Conservation (phyloP, 2,329 filamentous ascomycete species). For the Ceratocystis variospora region DNA sequence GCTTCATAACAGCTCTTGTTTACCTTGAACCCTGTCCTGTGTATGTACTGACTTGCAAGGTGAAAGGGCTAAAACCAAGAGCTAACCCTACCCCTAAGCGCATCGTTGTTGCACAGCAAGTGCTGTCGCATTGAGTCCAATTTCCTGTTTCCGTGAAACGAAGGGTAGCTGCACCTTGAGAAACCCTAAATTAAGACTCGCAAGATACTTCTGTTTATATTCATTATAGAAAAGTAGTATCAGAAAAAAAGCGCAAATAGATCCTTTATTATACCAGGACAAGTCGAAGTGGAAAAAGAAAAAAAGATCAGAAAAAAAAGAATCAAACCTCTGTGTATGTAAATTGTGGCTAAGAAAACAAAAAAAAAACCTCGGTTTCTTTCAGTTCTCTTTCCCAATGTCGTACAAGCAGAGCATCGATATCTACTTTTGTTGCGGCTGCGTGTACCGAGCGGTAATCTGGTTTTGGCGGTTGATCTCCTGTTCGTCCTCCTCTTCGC, state of each 20-base stretch:
- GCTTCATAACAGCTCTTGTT: too few species aligned
- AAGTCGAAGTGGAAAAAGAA: neutral
- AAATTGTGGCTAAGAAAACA: neutral
- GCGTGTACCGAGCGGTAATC: conserved; percentile 11
- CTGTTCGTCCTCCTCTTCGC: conserved; percentile 20
- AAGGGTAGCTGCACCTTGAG: too few species aligned
- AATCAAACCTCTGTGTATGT: neutral
- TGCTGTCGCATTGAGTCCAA: too few species aligned
- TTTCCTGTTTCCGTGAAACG: too few species aligned
- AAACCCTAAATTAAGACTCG: too few species aligned
- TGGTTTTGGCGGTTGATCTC: conserved; percentile 17
- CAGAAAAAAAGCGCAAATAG: neutral
- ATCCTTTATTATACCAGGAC: neutral
- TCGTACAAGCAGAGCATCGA: neutral
- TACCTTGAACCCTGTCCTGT: too few species aligned
- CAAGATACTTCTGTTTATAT: too few species aligned
- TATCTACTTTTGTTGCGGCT: conserved; percentile 15
- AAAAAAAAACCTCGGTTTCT: neutral
- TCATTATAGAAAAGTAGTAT: too few species aligned
- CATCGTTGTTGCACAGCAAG: too few species aligned
- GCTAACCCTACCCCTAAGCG: too few species aligned
- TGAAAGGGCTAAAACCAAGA: too few species aligned
- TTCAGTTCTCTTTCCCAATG: neutral
- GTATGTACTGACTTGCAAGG: too few species aligned
- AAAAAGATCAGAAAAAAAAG: neutral